These are phyloP conservation scores for Agaricales sp. DNA, from an alignment of 1,284 basidiomycete species.

Conservation along the genomic window DNA sequence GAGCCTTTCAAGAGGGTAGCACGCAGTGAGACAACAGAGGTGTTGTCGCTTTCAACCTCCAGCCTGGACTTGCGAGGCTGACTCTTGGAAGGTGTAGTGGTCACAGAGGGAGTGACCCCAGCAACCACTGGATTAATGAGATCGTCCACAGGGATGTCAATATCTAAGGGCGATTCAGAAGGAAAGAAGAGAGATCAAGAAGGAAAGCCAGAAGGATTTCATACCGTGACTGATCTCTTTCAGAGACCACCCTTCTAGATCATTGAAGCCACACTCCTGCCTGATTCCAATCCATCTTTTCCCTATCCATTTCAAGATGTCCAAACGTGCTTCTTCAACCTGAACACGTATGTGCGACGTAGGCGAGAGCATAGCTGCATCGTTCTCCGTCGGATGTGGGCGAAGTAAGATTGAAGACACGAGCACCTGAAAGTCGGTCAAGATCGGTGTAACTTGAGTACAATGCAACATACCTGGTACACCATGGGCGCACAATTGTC, in stretches of 20 bases:
- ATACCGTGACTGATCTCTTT: conserved; percentile 81
- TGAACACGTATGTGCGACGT: conserved; percentile 56
- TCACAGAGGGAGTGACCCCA: conserved; percentile 9
- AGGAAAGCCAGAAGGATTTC: no score
- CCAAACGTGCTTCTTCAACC: conserved; percentile 64
- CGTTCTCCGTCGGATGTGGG: conserved; percentile 48
- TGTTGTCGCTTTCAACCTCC: conserved; percentile 10
- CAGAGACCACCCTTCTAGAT: conserved; percentile 75
- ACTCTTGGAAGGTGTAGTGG: conserved; percentile 4
- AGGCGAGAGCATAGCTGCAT: conserved; percentile 48
- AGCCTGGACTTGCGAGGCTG: conserved; percentile 6
- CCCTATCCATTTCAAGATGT: conserved; percentile 45
- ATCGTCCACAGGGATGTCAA: conserved; percentile 71
- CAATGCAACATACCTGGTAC: conserved; percentile 51
- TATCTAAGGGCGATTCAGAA: conserved; percentile 36
- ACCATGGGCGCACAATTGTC: conserved; percentile 54
- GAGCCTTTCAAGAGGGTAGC: conserved; percentile 40
- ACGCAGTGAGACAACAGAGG: conserved; percentile 39
- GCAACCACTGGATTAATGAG: conserved; percentile 33
- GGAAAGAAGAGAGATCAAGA: conserved; percentile 6
- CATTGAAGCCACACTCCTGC: conserved; percentile 72
- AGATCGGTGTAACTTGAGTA: conserved; percentile 2
- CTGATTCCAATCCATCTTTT: conserved; percentile 63
- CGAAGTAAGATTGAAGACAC: conserved; percentile 67
- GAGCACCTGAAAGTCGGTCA: conserved; percentile 39